These are phyloP conservation scores for Streptanthus diversifolius DNA, from an alignment of 345 rosid species.

Conservation along the genomic window DNA sequence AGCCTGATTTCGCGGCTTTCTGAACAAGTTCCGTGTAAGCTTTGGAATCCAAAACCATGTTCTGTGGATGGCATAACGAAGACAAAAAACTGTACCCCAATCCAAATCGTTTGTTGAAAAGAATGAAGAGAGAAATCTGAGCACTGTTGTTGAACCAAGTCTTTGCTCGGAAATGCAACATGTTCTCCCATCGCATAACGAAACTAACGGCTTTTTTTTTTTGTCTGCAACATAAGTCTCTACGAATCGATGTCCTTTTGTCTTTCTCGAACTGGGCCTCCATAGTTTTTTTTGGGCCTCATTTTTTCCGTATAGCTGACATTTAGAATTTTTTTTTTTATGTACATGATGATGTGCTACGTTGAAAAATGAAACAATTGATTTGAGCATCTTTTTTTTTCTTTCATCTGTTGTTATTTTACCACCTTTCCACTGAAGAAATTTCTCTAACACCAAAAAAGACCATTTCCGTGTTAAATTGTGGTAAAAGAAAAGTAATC, in stretches of 20 bases:
- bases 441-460: too few species aligned
- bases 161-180: constrained; percentile 27
- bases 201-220: constrained; percentile 13
- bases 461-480: too few species aligned
- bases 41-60: constrained; percentile 27
- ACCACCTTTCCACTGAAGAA: too few species aligned
- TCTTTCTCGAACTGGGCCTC: not conserved
- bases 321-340: too few species aligned
- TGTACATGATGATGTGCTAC: too few species aligned
- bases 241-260: too few species aligned
- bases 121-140: not conserved
- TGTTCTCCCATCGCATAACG: constrained; percentile 23
- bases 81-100: constrained; percentile 5
- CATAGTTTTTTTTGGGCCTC: too few species aligned
- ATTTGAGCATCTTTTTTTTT: too few species aligned
- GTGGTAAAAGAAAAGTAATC: too few species aligned
- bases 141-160: constrained; percentile 1
- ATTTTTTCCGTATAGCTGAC: too few species aligned
- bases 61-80: constrained; percentile 16
- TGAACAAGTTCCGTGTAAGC: constrained; percentile 40
- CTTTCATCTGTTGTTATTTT: too few species aligned
- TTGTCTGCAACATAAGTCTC: not conserved
- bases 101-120: not conserved
- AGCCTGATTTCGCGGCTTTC: constrained; percentile 39
- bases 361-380: too few species aligned